These are phyloP conservation scores for Centella asiatica DNA, from an alignment of 129 eudicot species.

Conservation along the genomic window DNA sequence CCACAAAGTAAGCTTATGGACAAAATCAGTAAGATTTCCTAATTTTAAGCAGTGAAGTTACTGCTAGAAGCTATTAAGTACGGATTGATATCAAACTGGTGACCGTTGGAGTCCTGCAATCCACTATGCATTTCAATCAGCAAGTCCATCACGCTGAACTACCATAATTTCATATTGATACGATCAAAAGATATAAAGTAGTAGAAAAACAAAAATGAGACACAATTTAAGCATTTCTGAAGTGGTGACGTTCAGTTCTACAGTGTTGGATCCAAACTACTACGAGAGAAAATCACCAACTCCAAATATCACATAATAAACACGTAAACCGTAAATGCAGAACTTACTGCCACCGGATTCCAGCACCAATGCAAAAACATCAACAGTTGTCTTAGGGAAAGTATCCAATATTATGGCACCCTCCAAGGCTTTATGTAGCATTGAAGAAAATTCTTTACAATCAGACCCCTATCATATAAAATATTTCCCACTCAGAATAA, in stretches of 20 bases:
- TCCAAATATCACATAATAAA: background rate
- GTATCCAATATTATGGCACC: constrained; percentile 84
- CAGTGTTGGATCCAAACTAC: background rate
- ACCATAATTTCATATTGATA: background rate
- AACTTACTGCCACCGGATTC: constrained; percentile 97
- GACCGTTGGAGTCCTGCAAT: no score
- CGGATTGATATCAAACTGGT: no score
- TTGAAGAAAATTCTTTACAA: constrained; percentile 67
- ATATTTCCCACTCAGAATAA: background rate
- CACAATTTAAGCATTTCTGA: background rate
- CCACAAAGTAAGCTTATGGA: background rate
- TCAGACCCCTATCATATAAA: constrained; percentile 51
- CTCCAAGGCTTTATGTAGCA: constrained; percentile 87
- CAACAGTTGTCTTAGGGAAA: constrained; percentile 91
- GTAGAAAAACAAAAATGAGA: background rate
- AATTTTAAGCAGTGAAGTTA: background rate
- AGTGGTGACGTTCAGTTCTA: background rate
- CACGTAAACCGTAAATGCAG: background rate
- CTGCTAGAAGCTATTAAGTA: background rate
- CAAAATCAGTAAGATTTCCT: background rate
- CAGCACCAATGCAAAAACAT: constrained; percentile 93
- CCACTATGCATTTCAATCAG: no score
- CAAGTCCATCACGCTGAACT: no score
- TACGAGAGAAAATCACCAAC: background rate
- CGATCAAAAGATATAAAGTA: background rate